Evolutionary conservation across 345 rosid species (phyloP), one percentile per base, ranked within the genome.

Genomic region (Schrenkiella parvula): DNA sequence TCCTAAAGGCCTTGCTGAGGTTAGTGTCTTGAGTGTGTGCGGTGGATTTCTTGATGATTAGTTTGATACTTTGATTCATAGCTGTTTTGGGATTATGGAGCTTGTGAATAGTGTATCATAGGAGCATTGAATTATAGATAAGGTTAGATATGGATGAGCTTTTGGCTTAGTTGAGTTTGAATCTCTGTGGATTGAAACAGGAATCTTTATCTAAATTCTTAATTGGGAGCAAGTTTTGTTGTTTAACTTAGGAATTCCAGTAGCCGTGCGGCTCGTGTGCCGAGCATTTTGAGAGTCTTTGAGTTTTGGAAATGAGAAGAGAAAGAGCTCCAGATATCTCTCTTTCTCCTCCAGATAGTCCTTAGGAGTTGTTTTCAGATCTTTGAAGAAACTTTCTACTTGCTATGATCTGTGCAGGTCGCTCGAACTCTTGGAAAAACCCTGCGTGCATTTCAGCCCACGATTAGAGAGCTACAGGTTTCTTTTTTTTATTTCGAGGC

Each of bases 1-100:
- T 66, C 99, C 99, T 74, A 95, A 95, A 85, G 99, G 96, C 53
- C 89, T 91, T 39, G 99, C 99, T 58, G 99, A 95, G 96, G 99
- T 95, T 52, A 48, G 85, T 82, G 4, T 41, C 26, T 43, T 55
- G 9, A 23, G 61, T 51, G 61, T 51, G 59, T 52, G 37, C 51
- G n/a, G 6, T 10, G 11, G 42, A 1, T 14, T 51, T 48, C 18
- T 59, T 31, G 26, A 39, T 53, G 46, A 21, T 26, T 62, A 10
- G 5, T 23, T 57, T 37, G 59, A 21, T 38, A 38, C 32, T 23
- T 57, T 37, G 59, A 21, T 38, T 48, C 32, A 37, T 35, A 44
- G 17, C 37, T 19, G 38, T 1, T 21, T 19, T 29, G n/a, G 57
- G 52, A 4, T 54, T 31, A 39, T 31, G 19, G 3, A 41, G 12